Evolutionary conservation across 2,329 filamentous ascomycete genomes (phyloP).

Genomic region (Claviceps purpurea): DNA sequence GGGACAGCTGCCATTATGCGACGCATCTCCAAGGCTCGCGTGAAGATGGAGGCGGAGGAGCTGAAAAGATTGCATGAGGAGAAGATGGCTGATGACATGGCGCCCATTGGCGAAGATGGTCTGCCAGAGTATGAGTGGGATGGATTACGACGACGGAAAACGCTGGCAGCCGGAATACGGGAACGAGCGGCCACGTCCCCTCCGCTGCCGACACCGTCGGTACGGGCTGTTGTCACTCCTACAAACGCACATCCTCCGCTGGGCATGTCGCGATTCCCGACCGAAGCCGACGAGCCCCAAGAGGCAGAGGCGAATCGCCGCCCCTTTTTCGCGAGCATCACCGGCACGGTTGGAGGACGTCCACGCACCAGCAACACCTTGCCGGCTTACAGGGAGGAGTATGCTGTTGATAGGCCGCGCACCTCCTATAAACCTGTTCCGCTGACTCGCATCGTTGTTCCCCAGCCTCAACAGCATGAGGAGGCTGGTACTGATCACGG

Average conservation of each 20-base stretch:
- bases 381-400: constrained; percentile 21
- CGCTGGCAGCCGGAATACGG: constrained; percentile 27
- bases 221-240: constrained; percentile 9
- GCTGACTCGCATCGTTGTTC: constrained; percentile 45
- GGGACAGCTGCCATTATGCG: constrained; percentile 80
- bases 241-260: constrained; percentile 29
- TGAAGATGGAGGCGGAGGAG: constrained; percentile 70
- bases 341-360: constrained; percentile 35
- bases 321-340: constrained; percentile 39
- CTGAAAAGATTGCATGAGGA: constrained; percentile 68
- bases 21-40: constrained; percentile 60
- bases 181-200: constrained; percentile 15
- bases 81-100: constrained; percentile 54
- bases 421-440: constrained; percentile 49
- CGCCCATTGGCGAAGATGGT: constrained; percentile 66
- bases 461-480: constrained; percentile 29
- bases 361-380: constrained; percentile 21
- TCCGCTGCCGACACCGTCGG: constrained; percentile 13
- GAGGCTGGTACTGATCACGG: constrained; percentile 29
- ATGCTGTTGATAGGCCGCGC: constrained; percentile 28
- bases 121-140: constrained; percentile 69
- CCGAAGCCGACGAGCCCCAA: constrained; percentile 46
- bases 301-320: constrained; percentile 32
- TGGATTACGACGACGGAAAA: constrained; percentile 63
- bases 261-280: constrained; percentile 75